Conservation (phyloP, 257 asterid species). For the Cordia subcordata region DNA sequence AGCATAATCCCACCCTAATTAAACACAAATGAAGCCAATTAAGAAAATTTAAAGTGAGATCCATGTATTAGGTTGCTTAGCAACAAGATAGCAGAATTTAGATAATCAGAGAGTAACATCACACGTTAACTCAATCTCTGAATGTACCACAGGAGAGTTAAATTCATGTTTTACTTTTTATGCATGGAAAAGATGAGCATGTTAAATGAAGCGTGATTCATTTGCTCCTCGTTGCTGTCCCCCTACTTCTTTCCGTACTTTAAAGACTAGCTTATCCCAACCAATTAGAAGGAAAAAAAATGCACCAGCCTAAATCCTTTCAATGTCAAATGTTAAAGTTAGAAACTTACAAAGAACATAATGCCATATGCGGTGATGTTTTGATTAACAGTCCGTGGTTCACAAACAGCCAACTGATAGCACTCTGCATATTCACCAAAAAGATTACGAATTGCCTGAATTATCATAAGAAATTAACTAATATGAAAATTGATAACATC, state of each 20-base stretch:
- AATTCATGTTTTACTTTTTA: too few species aligned
- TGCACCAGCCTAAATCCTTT: neutral
- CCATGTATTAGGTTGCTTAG: too few species aligned
- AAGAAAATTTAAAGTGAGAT: neutral
- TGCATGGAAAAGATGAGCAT: too few species aligned
- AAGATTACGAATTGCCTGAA: conserved; percentile 1
- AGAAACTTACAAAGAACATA: conserved; percentile 75
- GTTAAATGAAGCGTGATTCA: too few species aligned
- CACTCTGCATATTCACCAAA: conserved; percentile 55
- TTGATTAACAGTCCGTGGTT: conserved; percentile 56
- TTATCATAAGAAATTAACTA: neutral
- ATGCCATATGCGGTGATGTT: conserved; percentile 90
- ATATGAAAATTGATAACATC: too few species aligned
- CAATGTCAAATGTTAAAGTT: neutral
- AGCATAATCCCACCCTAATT: conserved; percentile 72
- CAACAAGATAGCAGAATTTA: neutral
- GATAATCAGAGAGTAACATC: neutral
- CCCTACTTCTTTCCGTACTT: too few species aligned
- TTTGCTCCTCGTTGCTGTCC: too few species aligned
- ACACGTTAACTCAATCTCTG: too few species aligned
- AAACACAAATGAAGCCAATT: conserved; percentile 14
- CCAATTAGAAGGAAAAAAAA: too few species aligned
- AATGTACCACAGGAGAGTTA: too few species aligned
- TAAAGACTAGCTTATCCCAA: too few species aligned
- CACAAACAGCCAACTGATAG: conserved; percentile 76